Conservation (phyloP, 345 rosid species). For the Euphorbia pulcherrima region DNA sequence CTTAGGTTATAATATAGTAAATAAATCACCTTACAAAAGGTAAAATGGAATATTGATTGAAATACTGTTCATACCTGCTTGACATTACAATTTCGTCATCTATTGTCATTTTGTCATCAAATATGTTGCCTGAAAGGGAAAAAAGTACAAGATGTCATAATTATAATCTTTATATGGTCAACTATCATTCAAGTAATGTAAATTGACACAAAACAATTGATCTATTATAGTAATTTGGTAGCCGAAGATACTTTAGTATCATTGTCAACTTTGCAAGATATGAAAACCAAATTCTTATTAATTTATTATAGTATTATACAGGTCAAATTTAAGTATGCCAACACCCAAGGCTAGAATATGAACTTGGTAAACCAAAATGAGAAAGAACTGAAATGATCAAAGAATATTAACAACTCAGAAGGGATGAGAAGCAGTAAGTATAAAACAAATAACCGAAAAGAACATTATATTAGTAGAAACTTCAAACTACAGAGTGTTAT, state of each 20-base stretch:
- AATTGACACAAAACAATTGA: background rate
- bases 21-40: background rate
- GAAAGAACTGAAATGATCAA: background rate
- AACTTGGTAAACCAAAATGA: background rate
- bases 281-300: too few species aligned
- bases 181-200: background rate
- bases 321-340: background rate
- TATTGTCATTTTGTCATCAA: conserved; percentile 47
- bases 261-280: background rate
- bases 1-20: conserved; percentile 10
- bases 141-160: background rate
- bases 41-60: background rate
- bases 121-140: conserved; percentile 46
- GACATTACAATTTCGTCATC: conserved; percentile 63
- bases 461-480: background rate
- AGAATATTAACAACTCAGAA: background rate
- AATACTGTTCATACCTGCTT: conserved; percentile 46
- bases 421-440: background rate
- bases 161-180: background rate
- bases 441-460: background rate
- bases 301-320: too few species aligned
- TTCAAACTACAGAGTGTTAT: background rate
- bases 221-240: background rate
- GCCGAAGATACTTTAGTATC: background rate
- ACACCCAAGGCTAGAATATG: background rate